Percentiles rank a stretch among this genome's conserved stretches.
Conservation (phyloP, 2,329 filamentous ascomycete species). For the Aspergillus luchuensis region DNA sequence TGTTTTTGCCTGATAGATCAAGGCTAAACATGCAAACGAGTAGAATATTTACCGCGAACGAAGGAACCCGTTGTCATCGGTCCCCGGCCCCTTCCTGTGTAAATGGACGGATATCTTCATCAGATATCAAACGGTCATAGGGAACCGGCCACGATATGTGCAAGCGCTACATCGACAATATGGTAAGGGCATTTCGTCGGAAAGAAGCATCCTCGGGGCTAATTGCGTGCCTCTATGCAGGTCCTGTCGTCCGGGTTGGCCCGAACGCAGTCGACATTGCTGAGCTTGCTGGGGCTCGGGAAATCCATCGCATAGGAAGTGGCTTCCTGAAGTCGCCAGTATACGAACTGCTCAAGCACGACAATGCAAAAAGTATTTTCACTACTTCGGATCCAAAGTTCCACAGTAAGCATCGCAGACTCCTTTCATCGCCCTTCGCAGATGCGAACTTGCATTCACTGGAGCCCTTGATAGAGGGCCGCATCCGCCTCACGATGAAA, state of each 20-base stretch:
- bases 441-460: conserved; percentile 42
- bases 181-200: not conserved
- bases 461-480: conserved; percentile 40
- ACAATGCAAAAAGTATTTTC: conserved; percentile 41
- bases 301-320: conserved; percentile 38
- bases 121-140: conserved; percentile 12
- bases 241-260: conserved; percentile 34
- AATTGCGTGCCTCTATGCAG: conserved; percentile 15
- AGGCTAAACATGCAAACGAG: not conserved
- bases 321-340: conserved; percentile 39
- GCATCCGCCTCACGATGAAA: conserved; percentile 44
- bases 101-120: conserved; percentile 16
- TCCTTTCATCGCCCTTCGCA: conserved; percentile 46
- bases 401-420: conserved; percentile 32
- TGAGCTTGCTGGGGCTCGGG: conserved; percentile 36
- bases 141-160: conserved; percentile 18
- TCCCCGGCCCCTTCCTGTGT: conserved; percentile 15
- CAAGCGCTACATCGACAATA: conserved; percentile 19
- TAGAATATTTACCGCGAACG: not conserved
- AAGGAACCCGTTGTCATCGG: not conserved
- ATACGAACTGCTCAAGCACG: conserved; percentile 29
- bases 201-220: not conserved
- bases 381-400: conserved; percentile 42
- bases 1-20: not conserved
- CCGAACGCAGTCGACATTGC: conserved; percentile 40